Base-by-base conservation (phyloP, 805 yeast genomes). In the Zygoascus flipseniorum region DNA sequence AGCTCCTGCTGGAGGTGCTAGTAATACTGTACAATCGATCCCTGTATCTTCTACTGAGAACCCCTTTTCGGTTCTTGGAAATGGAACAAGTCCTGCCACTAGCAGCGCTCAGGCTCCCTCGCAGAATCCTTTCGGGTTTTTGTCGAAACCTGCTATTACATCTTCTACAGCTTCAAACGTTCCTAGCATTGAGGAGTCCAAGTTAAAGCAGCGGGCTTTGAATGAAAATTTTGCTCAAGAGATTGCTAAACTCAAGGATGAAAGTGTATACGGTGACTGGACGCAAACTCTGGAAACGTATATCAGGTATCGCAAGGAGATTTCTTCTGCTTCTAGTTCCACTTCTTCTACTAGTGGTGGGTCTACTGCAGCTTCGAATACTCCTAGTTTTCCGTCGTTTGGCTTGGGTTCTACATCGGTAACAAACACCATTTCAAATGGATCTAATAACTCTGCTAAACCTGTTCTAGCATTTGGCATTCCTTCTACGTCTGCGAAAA, bases 271-370 rank as follows among this genome's bases (percentile, higher is more conserved):
- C 13, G 69, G 69, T 1, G 79, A 84, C 60, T 76, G 85, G 58
- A 69, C 78, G 0, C 74, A 80, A 14, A 69, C 81, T 13, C 73
- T 81, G 14, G 68, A 69, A n/a, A 84, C 82, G 64, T 87, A 87
- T 64, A 70, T 72, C 31, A 74, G 74, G 31, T 86, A 79, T 58
- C 72, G 76, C 20, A 14, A 31, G 20, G 41, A 46, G 8, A 26
- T 46, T n/a, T 10, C 20, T 4, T 42, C 44, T 5, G 20, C 13
- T 19, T 4, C 26, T 19, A 4, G 14, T 11, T 42, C 20, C 20
- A 16, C 42, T 14, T 37, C 42, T 37, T 5, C 18, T 14, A 8
- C n/a, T 16, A 37, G 42, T 37, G 31, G 11, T 19, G 44, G 28
- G 16, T 16, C 32, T 39, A 42, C 6, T 23, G 16, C 39, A 13